Evolutionary conservation across 306 rosid genomes (phyloP), one percentile per base, ranked within the genome.

Genomic region (Hippophae tibetana): DNA sequence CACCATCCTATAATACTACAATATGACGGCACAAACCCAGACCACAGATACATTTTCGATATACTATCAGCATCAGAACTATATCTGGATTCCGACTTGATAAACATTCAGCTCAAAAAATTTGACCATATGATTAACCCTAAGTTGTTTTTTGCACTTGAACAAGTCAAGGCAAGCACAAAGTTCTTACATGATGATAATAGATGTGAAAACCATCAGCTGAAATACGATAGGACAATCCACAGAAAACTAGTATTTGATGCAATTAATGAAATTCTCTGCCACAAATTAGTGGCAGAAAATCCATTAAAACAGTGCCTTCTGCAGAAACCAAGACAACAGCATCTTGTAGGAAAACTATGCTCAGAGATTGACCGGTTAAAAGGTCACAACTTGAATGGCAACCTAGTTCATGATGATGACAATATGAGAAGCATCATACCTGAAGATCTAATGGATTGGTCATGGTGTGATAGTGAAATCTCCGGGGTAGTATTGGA

Each of bases 161-260:
- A 87, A 75, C 80, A 81, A 69, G 68, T 54, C 43, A 73, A 62
- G 70, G 64, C 49, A 69, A 59, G 46, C 57, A 68, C 64, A 66
- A 31, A 62, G 72, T 57, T 47, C 59, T 70, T 38, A 18, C 54
- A 54, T 25, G 68, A 72, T 43, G 71, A 69, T 57, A 46, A 52
- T 26, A 42, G 27, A 60, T 11, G 51, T 6, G 54, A 60, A 66
- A 69, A 57, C 48, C 14, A 59, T 25, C 62, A 57, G 49, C 52
- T 27, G 56, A 67, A 25, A 42, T 51, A 49, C 12, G 64, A 56
- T 10, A 57, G 72, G 43, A 74, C 70, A 73, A 61, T 72, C 60
- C 87, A 80, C 68, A 84, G 96, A 60, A 85, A 77, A 68, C 89
- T 83, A 60, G 63, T 83, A 66, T 81, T 92, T 50, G 96, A 92